phyloP scores from a whole-genome alignment of 805 yeast genomes.

The Hanseniaspora opuntiae region DNA sequence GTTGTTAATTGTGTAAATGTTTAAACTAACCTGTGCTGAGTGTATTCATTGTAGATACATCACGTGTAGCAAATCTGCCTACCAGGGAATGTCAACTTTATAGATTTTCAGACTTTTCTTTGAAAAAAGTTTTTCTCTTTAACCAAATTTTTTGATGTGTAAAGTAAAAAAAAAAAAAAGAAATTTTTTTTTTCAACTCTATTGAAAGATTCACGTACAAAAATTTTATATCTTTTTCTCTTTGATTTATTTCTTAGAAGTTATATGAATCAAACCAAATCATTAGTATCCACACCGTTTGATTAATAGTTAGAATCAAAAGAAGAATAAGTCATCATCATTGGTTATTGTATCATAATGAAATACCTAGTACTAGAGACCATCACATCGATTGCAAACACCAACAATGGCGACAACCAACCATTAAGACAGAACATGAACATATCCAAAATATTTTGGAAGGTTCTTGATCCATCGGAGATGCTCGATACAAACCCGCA shows the following conservation, averaged over 20 bases:
- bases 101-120: background rate
- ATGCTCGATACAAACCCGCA: background rate
- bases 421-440: constrained; percentile 14
- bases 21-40: no score
- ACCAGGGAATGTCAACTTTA: no score
- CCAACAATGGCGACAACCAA: constrained; percentile 6
- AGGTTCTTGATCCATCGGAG: constrained; percentile 7
- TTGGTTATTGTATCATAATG: background rate
- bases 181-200: background rate
- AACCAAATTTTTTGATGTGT: no score
- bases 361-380: constrained; percentile 11
- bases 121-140: no score
- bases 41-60: background rate
- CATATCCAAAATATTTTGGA: constrained; percentile 12
- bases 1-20: no score
- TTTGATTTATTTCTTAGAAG: background rate
- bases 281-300: no score
- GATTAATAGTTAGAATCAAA: background rate
- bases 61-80: background rate
- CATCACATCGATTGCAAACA: constrained; percentile 8
- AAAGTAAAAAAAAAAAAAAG: background rate
- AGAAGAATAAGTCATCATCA: background rate
- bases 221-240: background rate
- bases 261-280: background rate
- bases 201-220: no score